Evolutionary conservation across 2,329 filamentous ascomycete species (phyloP).

Genomic region (Sphaerostilbella broomeana): DNA sequence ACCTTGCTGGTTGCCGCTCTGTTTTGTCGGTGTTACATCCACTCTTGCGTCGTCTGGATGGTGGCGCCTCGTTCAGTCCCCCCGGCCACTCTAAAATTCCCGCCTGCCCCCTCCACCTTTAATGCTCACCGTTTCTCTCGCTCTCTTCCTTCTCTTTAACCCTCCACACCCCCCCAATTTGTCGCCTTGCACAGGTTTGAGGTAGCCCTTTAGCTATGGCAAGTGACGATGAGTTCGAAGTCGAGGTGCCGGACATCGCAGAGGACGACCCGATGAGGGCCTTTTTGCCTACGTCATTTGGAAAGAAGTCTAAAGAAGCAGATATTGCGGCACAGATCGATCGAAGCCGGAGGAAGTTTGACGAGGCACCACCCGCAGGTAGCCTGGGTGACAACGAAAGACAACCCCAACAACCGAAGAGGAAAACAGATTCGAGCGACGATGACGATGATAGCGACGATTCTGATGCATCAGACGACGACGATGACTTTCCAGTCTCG

Average conservation of each 20-base stretch:
- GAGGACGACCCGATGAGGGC: conserved; percentile 64
- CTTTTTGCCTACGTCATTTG: conserved; percentile 78
- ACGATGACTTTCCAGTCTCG: conserved; percentile 84
- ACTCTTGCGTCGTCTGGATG: conserved; percentile 5
- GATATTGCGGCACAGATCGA: conserved; percentile 78
- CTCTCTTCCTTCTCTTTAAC: conserved; percentile 8
- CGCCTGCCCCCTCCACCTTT: conserved; percentile 15
- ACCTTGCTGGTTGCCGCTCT: not conserved
- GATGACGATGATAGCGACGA: conserved; percentile 42
- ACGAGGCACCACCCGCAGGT: conserved; percentile 8
- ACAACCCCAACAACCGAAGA: conserved; percentile 16
- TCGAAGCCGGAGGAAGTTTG: conserved; percentile 57
- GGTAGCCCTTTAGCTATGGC: conserved; percentile 41
- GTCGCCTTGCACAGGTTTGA: no score
- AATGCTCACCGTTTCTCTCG: conserved; percentile 10
- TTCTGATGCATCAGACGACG: conserved; percentile 58
- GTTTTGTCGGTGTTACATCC: conserved; percentile 5
- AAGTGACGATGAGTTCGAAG: conserved; percentile 53
- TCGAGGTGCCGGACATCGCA: conserved; percentile 48
- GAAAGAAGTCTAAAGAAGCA: conserved; percentile 68
- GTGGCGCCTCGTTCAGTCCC: conserved; percentile 7
- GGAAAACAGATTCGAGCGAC: conserved; percentile 39
- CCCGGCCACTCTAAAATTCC: conserved; percentile 13
- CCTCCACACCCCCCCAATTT: no score
- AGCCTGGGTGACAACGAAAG: conserved; percentile 13